Conservation (phyloP, 2,329 filamentous ascomycete species). For the Xylariomycetidae sp. region DNA sequence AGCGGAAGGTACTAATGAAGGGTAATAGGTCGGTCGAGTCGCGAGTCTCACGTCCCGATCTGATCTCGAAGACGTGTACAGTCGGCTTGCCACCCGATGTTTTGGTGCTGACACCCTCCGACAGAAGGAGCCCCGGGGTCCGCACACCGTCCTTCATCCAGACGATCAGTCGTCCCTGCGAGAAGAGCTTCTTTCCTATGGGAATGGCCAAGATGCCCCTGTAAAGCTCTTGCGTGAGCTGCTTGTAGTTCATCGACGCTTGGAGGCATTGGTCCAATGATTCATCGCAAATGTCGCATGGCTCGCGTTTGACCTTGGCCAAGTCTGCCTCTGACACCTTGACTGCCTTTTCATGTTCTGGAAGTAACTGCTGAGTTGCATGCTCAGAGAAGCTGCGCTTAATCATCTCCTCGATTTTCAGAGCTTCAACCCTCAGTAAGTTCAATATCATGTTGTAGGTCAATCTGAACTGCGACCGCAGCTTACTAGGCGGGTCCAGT, state of each 20-base stretch:
- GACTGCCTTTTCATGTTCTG: conserved; percentile 93
- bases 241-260: conserved; percentile 72
- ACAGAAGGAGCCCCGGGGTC: conserved; percentile 72
- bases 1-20: conserved; percentile 66
- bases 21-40: conserved; percentile 82
- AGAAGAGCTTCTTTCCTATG: conserved; percentile 73
- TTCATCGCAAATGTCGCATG: conserved; percentile 74
- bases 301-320: conserved; percentile 80
- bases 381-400: conserved; percentile 99
- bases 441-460: conserved; percentile 99
- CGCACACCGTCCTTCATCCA: conserved; percentile 81
- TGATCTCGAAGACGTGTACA: conserved; percentile 74
- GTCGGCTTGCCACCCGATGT: conserved; percentile 52
- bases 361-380: conserved; percentile 86
- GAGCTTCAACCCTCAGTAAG: conserved; percentile 83
- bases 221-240: conserved; percentile 76
- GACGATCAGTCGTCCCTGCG: conserved; percentile 68
- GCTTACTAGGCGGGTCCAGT: conserved; percentile 87
- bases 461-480: conserved; percentile 90
- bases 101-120: conserved; percentile 65
- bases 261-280: conserved; percentile 77
- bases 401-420: conserved; percentile 99
- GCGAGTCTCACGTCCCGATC: conserved; percentile 58
- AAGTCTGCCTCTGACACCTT: conserved; percentile 87
- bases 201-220: conserved; percentile 71